Conservation (phyloP, 805 yeast species). For the Blastobotrys robertii region DNA sequence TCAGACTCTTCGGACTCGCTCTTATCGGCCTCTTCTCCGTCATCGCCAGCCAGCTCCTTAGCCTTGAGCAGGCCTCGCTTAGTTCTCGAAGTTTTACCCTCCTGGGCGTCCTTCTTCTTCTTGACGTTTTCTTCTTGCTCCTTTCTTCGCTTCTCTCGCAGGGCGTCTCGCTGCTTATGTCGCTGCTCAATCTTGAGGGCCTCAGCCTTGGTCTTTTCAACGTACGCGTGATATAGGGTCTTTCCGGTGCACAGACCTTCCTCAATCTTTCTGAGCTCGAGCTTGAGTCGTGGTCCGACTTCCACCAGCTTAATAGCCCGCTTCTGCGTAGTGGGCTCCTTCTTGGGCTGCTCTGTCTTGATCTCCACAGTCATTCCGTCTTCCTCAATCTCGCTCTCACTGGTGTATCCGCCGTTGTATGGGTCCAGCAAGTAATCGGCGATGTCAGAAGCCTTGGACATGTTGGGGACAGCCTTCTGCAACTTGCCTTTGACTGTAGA, state of each 20-base stretch:
- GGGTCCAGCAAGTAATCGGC: conserved; percentile 79
- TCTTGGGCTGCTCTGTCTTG: conserved; percentile 4
- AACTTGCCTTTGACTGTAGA: conserved; percentile 51
- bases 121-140: conserved; percentile 73
- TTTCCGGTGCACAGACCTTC: conserved; percentile 88
- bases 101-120: conserved; percentile 59
- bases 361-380: conserved; percentile 19
- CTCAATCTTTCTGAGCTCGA: conserved; percentile 75
- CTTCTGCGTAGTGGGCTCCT: conserved; percentile 34
- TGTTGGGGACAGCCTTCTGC: conserved; percentile 59
- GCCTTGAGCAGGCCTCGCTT: conserved; percentile 39
- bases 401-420: conserved; percentile 69
- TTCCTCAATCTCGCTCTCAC: conserved; percentile 91
- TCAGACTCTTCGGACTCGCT: conserved; percentile 16
- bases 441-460: conserved; percentile 60
- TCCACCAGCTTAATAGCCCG: conserved; percentile 89
- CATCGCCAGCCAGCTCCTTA: conserved; percentile 10
- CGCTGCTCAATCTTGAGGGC: conserved; percentile 49
- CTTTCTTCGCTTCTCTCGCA: conserved; percentile 63
- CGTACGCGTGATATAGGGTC: conserved; percentile 69
- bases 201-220: conserved; percentile 57
- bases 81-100: conserved; percentile 63
- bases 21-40: conserved; percentile 23
- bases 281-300: conserved; percentile 79
- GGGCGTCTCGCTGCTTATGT: conserved; percentile 51